Evolutionary conservation across 176 grass and related monocot genomes (phyloP).

Genomic region (Oryza glumipatula): DNA sequence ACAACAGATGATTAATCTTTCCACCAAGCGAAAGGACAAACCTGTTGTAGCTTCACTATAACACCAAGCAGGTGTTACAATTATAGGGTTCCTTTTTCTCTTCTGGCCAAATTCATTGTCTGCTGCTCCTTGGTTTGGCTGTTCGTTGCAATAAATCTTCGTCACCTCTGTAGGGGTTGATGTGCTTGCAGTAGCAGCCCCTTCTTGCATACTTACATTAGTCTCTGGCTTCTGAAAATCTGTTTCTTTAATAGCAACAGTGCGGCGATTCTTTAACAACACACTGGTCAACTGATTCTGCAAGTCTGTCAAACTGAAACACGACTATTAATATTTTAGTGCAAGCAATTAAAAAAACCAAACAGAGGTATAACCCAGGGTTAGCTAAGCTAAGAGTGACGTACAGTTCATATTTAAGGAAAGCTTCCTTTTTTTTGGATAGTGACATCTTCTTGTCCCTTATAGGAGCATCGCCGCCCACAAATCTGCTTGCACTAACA

Average conservation of each 20-base stretch:
- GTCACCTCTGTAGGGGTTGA: slow-evolving; percentile 51
- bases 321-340: slow-evolving; percentile 43
- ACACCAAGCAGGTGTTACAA: slow-evolving; percentile 96
- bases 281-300: slow-evolving; percentile 83
- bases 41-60: slow-evolving; percentile 76
- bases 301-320: slow-evolving; percentile 95
- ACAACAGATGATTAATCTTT: slow-evolving; percentile 29
- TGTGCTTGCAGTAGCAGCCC: slow-evolving; percentile 33
- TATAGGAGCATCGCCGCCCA: slow-evolving; percentile 37
- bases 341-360: slow-evolving; percentile 26
- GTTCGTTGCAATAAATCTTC: slow-evolving; percentile 57
- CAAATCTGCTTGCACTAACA: slow-evolving; percentile 49
- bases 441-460: slow-evolving; percentile 69
- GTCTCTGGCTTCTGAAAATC: slow-evolving; percentile 52
- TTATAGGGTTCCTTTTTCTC: slow-evolving; percentile 86
- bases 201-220: slow-evolving; percentile 42
- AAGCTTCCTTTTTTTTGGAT: slow-evolving; percentile 95
- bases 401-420: slow-evolving; percentile 96
- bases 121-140: slow-evolving; percentile 38
- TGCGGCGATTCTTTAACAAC: slow-evolving; percentile 64
- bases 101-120: slow-evolving; percentile 67
- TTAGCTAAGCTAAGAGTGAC: slow-evolving; percentile 16
- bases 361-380: slow-evolving; percentile 40
- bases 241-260: slow-evolving; percentile 52
- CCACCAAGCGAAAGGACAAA: slow-evolving; percentile 53